These are phyloP conservation scores for Mimosa bimucronata DNA, from an alignment of 306 rosid species.

Conservation along the genomic window DNA sequence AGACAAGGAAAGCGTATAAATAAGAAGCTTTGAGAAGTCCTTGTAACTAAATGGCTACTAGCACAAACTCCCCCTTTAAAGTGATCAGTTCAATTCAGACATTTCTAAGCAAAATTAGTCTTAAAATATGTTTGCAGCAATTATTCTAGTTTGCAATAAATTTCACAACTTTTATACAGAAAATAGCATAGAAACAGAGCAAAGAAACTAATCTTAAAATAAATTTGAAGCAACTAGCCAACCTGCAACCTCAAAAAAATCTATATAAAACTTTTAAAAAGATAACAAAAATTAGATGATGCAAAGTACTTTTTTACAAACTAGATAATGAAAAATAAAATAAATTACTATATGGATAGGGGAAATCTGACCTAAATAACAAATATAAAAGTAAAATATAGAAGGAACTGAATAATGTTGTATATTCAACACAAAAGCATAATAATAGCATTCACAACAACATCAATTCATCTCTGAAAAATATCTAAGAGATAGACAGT, in stretches of 20 bases:
- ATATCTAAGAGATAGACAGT: neutral
- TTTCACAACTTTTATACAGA: too few species aligned
- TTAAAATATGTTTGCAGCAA: too few species aligned
- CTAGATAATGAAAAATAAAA: slow-evolving; percentile 16
- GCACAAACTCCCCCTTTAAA: slow-evolving; percentile 11
- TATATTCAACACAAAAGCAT: too few species aligned
- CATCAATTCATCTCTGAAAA: neutral
- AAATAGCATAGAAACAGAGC: too few species aligned
- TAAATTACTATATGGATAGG: slow-evolving; percentile 19
- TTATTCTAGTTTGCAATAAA: too few species aligned
- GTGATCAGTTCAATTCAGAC: neutral
- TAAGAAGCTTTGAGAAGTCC: neutral
- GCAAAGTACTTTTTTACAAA: neutral
- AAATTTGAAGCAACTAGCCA: too few species aligned
- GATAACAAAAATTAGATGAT: too few species aligned
- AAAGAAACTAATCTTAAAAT: too few species aligned
- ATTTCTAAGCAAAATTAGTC: slow-evolving; percentile 2
- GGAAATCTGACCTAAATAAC: slow-evolving; percentile 8
- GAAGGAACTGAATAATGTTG: too few species aligned
- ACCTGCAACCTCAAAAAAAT: too few species aligned
- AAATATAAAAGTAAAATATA: neutral
- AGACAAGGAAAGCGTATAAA: slow-evolving; percentile 16
- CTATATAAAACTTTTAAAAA: too few species aligned
- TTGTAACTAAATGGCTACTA: neutral
- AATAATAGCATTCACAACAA: too few species aligned